Evolutionary conservation across 495 filamentous ascomycete genomes (phyloP), one percentile per base, ranked within the genome.

Genomic region (Lophiostoma macrostomum): DNA sequence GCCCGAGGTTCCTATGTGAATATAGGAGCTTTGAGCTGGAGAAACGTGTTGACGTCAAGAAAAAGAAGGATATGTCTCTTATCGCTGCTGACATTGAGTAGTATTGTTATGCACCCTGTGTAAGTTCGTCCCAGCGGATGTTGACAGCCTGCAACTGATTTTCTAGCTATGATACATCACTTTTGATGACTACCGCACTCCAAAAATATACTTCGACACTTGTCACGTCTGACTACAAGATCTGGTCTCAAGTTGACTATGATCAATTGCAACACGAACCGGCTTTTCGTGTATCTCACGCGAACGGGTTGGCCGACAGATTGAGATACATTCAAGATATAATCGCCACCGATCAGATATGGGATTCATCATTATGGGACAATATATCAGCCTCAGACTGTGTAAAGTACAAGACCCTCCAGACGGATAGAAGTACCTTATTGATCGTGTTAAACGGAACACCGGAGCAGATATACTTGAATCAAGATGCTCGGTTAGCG

Each of bases 1-100:
- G 42, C 42, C 6, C 42, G 42, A 16, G 27, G 42, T 20, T 46
- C 42, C 16, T 46, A 46, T 46, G 14, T 46, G 27, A 46, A 46
- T 19, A 43, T 43, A 10, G 39, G 39, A 27, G 27, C 22, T 22
- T 27, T 43, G 39, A 43, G 39, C 39, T 43, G 39, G 39, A 43
- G 39, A 27, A 43, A 43, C 27, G 39, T 25, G 6, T 23, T 11
- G 39, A 23, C 39, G 16, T 43, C 22, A 10, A 22, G 39, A 16
- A 43, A 43, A 22, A 22, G 39, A 27, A 43, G 39, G 39, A 27
- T 43, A 5, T 22, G 14, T 43, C 22, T 43, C 16, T 25, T 43
- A 22, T 22, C 22, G 5, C 16, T 43, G 10, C 18, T 43, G 39
- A 10, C 22, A 22, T 11, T 43, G 22, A 43, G 39, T 22, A 43